phyloP scores from a whole-genome alignment of 2,329 filamentous ascomycete genomes.

The Fusarium avenaceum region DNA sequence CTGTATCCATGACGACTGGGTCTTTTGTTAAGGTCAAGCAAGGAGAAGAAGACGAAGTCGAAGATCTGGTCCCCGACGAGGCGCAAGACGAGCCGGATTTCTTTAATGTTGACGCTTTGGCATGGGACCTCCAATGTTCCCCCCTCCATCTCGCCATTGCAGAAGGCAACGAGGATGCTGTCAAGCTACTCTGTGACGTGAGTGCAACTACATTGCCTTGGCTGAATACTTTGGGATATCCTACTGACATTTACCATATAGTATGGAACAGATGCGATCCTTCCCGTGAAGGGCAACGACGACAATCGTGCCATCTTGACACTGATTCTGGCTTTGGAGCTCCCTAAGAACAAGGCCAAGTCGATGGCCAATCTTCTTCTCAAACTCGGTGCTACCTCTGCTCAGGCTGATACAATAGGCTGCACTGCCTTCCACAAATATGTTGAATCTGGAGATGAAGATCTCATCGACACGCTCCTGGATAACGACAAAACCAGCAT shows the following conservation, averaged over 20 bases:
- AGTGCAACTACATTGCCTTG: constrained; percentile 29
- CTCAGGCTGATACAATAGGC: constrained; percentile 77
- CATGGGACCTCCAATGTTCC: constrained; percentile 82
- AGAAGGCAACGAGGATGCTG: constrained; percentile 76
- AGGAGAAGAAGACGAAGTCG: constrained; percentile 51
- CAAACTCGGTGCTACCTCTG: constrained; percentile 77
- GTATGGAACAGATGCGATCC: constrained; percentile 82
- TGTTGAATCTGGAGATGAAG: constrained; percentile 63
- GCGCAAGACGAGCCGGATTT: constrained; percentile 78
- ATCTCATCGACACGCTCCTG: constrained; percentile 64
- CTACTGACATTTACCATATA: constrained; percentile 53
- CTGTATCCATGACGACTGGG: constrained; percentile 70
- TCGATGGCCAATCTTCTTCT: constrained; percentile 76
- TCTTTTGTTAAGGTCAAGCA: constrained; percentile 79
- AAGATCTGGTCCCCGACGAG: constrained; percentile 65
- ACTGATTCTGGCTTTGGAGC: constrained; percentile 74
- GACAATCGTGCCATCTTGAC: constrained; percentile 75
- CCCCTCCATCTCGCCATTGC: constrained; percentile 85
- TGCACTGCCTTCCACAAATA: constrained; percentile 77
- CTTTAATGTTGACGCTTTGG: constrained; percentile 81
- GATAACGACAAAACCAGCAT: constrained; percentile 71
- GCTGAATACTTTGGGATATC: background rate
- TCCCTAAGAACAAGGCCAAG: constrained; percentile 73
- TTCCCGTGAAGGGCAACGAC: constrained; percentile 76
- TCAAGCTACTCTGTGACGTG: constrained; percentile 75